Percentiles rank a stretch among this genome's conserved stretches.
phyloP scores from a whole-genome alignment of 192 early-diverging fungal species.

The Linnemannia elongata region DNA sequence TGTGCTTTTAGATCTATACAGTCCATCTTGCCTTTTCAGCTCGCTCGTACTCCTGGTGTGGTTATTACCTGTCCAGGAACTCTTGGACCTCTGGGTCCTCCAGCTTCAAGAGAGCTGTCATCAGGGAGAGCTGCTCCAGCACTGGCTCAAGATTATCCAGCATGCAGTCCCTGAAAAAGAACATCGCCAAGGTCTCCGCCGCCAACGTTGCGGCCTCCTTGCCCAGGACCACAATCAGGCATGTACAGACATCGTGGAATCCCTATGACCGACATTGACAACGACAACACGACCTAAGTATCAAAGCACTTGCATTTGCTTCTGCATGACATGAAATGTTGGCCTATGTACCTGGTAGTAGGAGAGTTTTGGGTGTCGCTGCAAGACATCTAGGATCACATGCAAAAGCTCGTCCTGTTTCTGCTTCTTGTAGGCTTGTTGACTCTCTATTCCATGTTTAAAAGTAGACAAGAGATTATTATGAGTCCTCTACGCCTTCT shows the following conservation, averaged over 20 bases:
- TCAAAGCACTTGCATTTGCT: neutral
- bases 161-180: conserved; percentile 71
- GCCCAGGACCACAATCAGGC: conserved; percentile 58
- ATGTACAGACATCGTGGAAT: conserved; percentile 69
- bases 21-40: neutral
- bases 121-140: conserved; percentile 57
- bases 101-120: conserved; percentile 54
- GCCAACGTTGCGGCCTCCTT: conserved; percentile 56
- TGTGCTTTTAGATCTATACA: neutral
- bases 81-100: conserved; percentile 62
- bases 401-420: conserved; percentile 62
- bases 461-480: neutral
- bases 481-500: neutral
- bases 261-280: conserved; percentile 47
- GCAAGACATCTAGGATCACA: conserved; percentile 64
- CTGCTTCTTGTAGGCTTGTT: conserved; percentile 46
- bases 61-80: conserved; percentile 59
- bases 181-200: conserved; percentile 62
- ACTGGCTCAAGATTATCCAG: conserved; percentile 63
- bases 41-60: neutral
- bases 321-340: neutral
- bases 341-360: conserved; percentile 64
- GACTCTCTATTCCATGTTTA: conserved; percentile 22
- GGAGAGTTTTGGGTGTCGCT: conserved; percentile 59
- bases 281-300: neutral